A percentile compares a stretch with the other conserved stretches of the same genome.
Evolutionary conservation across 768 basidiomycete genomes (phyloP).

Genomic region (Boletus pseudo-olivaceus): DNA sequence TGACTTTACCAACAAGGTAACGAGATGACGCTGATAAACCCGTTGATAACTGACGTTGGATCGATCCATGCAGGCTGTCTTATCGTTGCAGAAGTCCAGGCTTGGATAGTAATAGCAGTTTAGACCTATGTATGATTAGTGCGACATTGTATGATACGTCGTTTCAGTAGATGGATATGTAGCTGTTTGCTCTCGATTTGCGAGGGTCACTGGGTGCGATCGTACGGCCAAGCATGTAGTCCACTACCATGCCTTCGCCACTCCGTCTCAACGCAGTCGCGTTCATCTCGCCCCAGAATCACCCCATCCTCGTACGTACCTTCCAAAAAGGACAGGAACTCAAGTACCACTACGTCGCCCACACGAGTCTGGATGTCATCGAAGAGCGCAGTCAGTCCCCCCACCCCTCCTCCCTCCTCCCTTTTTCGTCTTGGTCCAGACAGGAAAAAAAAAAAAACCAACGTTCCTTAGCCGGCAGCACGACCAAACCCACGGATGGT

Average conservation of each 20-base stretch:
- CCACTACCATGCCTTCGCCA: slow-evolving; percentile 44
- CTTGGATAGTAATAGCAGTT: neutral
- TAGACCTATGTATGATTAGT: neutral
- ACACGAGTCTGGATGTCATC: slow-evolving; percentile 86
- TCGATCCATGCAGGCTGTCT: slow-evolving; percentile 10
- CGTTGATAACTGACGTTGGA: neutral
- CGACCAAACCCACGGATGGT: slow-evolving; percentile 65
- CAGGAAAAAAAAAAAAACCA: no score
- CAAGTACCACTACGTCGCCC: slow-evolving; percentile 89
- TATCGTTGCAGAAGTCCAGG: slow-evolving; percentile 7
- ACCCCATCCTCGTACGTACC: slow-evolving; percentile 71
- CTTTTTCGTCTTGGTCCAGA: neutral
- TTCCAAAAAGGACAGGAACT: slow-evolving; percentile 61
- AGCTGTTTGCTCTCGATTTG: neutral
- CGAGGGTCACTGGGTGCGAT: no score
- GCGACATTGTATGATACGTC: neutral
- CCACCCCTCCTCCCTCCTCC: no score
- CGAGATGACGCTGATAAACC: neutral
- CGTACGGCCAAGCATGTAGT: no score
- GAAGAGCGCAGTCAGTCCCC: slow-evolving; percentile 77
- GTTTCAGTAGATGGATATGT: neutral
- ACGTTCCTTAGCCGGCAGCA: slow-evolving; percentile 23
- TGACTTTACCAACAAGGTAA: slow-evolving; percentile 59
- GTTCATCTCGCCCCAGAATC: slow-evolving; percentile 81
- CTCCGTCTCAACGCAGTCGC: slow-evolving; percentile 78